phyloP scores from a whole-genome alignment of 768 basidiomycete species.

The Leccinum longicurvipes region DNA sequence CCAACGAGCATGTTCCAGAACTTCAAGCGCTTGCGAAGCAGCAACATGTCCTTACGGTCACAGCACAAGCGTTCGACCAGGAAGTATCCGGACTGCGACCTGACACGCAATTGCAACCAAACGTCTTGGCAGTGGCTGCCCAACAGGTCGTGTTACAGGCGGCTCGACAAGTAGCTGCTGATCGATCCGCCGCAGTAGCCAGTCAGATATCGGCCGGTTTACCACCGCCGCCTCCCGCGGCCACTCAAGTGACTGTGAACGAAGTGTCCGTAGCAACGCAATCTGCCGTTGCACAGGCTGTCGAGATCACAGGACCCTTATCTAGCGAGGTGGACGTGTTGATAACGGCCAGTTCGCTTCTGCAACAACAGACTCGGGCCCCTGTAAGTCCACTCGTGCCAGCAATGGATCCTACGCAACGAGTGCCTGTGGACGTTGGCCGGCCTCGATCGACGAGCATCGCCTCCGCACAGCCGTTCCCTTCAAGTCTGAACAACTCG shows the following conservation, averaged over 20 bases:
- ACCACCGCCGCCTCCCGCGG: slow-evolving; percentile 28
- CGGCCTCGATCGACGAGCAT: slow-evolving; percentile 37
- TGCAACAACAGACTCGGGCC: slow-evolving; percentile 42
- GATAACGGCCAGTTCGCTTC: slow-evolving; percentile 59
- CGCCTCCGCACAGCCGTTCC: slow-evolving; percentile 24
- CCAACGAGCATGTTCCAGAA: slow-evolving; percentile 45
- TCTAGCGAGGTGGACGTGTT: slow-evolving; percentile 82
- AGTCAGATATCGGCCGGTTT: slow-evolving; percentile 40
- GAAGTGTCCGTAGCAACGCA: slow-evolving; percentile 63
- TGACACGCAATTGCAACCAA: slow-evolving; percentile 47
- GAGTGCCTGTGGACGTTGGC: slow-evolving; percentile 26
- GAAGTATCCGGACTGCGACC: slow-evolving; percentile 55
- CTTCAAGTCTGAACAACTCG: slow-evolving; percentile 19
- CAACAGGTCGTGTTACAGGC: slow-evolving; percentile 82
- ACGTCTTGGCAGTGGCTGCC: slow-evolving; percentile 66
- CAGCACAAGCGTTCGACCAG: slow-evolving; percentile 73
- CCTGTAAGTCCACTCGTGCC: slow-evolving; percentile 26
- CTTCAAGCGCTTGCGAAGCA: slow-evolving; percentile 74
- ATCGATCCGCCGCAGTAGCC: slow-evolving; percentile 44
- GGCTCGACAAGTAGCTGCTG: slow-evolving; percentile 55
- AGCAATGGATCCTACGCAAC: slow-evolving; percentile 26
- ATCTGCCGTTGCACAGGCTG: slow-evolving; percentile 79
- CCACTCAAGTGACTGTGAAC: slow-evolving; percentile 48
- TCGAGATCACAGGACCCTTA: slow-evolving; percentile 67
- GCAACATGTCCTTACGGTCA: slow-evolving; percentile 69